phyloP scores from a whole-genome alignment of 2,329 filamentous ascomycete species.

The Colletotrichum cereale region DNA sequence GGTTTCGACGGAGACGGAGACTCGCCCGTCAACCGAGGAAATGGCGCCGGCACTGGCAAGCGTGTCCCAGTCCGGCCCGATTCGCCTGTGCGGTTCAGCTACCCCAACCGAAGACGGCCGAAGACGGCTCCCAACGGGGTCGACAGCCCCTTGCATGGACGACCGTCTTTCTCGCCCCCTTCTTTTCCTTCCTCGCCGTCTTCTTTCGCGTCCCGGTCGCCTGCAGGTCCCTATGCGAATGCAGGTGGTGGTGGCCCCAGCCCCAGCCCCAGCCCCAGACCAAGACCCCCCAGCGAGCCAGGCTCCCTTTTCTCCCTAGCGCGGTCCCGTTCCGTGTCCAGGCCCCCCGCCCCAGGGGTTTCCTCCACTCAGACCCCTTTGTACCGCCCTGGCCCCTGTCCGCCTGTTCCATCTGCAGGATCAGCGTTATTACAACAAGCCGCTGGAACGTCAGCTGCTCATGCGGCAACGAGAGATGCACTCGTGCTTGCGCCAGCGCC shows the following conservation, averaged over 20 bases:
- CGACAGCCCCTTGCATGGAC: constrained; percentile 38
- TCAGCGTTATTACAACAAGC: constrained; percentile 38
- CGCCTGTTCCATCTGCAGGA: constrained; percentile 36
- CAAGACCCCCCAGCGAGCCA: constrained; percentile 36
- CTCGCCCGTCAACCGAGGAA: constrained; percentile 12
- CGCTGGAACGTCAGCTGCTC: constrained; percentile 32
- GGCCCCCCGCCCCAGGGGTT: constrained; percentile 36
- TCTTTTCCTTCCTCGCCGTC: constrained; percentile 19
- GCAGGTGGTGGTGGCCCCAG: background rate
- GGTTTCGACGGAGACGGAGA: constrained; percentile 6
- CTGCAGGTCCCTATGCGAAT: background rate
- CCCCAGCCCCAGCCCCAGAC: constrained; percentile 9
- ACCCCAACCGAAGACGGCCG: constrained; percentile 35
- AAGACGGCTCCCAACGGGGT: constrained; percentile 32
- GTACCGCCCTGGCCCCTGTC: constrained; percentile 19
- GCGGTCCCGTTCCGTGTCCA: constrained; percentile 34
- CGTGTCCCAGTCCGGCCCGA: constrained; percentile 17
- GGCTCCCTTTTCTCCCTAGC: constrained; percentile 38
- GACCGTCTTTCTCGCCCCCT: constrained; percentile 9
- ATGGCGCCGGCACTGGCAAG: background rate
- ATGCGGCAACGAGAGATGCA: constrained; percentile 22
- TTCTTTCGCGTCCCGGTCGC: background rate
- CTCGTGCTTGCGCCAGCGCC: constrained; percentile 9
- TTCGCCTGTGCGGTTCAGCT: constrained; percentile 38
- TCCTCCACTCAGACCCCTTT: constrained; percentile 31